Conservation (phyloP, 2,329 filamentous ascomycete genomes). For the Paracorniculantispora psalliotae region DNA sequence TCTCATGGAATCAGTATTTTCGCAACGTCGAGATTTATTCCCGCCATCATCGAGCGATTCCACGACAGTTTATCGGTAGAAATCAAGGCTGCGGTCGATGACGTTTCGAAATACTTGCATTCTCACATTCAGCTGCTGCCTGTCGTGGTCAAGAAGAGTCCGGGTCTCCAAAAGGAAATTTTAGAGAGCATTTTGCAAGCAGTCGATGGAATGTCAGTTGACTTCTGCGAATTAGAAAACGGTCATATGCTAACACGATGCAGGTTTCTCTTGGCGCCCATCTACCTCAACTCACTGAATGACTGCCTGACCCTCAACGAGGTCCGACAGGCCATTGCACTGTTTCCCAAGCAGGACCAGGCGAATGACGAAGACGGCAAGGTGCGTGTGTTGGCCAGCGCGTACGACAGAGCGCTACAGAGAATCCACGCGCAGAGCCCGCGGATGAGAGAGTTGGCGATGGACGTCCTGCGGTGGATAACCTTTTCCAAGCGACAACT, state of each 20-base stretch:
- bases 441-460: slow-evolving; percentile 23
- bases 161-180: slow-evolving; percentile 13
- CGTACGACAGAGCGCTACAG: slow-evolving; percentile 36
- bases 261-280: slow-evolving; percentile 13
- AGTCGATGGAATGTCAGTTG: slow-evolving; percentile 7
- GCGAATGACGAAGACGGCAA: slow-evolving; percentile 21
- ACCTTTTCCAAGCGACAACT: slow-evolving; percentile 29
- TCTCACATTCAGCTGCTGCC: slow-evolving; percentile 1
- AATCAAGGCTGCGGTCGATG: slow-evolving; percentile 15
- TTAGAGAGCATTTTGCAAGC: neutral
- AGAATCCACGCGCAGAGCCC: slow-evolving; percentile 32
- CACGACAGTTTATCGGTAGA: neutral
- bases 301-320: slow-evolving; percentile 22
- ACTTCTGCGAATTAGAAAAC: neutral
- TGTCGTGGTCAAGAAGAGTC: neutral
- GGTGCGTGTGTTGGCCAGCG: slow-evolving; percentile 26
- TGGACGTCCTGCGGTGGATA: slow-evolving; percentile 36
- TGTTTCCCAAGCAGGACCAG: neutral
- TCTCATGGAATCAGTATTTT: slow-evolving; percentile 14
- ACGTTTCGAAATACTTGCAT: slow-evolving; percentile 15
- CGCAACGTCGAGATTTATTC: slow-evolving; percentile 21
- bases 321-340: slow-evolving; percentile 19
- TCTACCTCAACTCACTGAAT: slow-evolving; percentile 4
- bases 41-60: slow-evolving; percentile 12
- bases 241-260: neutral